phyloP scores from a whole-genome alignment of 768 basidiomycete genomes.

The Podaxis rugospora region DNA sequence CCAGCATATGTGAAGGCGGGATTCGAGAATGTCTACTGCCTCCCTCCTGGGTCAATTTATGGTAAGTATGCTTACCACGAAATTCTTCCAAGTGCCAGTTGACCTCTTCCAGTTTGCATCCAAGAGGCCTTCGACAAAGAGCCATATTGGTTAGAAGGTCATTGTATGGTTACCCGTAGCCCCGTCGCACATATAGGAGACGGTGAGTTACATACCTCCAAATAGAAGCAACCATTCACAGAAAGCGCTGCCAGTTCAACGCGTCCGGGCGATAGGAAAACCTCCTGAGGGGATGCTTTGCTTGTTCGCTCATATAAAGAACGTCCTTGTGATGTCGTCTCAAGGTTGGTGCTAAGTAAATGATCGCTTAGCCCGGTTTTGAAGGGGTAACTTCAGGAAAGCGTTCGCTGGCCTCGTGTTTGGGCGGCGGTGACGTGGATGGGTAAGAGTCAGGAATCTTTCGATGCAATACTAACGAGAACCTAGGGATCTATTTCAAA shows the following conservation, averaged over 20 bases:
- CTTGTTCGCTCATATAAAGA: slow-evolving; percentile 56
- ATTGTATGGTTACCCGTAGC: slow-evolving; percentile 61
- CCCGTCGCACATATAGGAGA: slow-evolving; percentile 78
- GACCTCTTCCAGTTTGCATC: slow-evolving; percentile 44
- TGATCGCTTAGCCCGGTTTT: not conserved
- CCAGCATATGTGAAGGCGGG: slow-evolving; percentile 54
- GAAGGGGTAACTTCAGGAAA: slow-evolving; percentile 33
- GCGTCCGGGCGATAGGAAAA: slow-evolving; percentile 66
- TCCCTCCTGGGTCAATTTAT: slow-evolving; percentile 59
- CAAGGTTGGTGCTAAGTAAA: slow-evolving; percentile 34
- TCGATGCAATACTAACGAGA: not conserved
- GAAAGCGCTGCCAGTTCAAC: slow-evolving; percentile 44
- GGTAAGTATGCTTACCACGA: slow-evolving; percentile 35
- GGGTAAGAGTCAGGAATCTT: slow-evolving; percentile 40
- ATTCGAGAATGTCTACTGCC: slow-evolving; percentile 44
- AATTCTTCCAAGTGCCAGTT: not conserved
- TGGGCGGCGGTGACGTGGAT: slow-evolving; percentile 78
- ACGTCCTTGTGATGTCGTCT: slow-evolving; percentile 69
- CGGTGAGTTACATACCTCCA: slow-evolving; percentile 30
- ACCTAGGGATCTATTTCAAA: slow-evolving; percentile 58
- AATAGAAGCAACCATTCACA: slow-evolving; percentile 1
- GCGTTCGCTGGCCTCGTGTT: slow-evolving; percentile 62
- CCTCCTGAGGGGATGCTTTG: slow-evolving; percentile 55
- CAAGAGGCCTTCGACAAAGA: slow-evolving; percentile 45
- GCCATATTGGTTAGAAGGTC: slow-evolving; percentile 56